A percentile compares a stretch with the other conserved stretches of the same genome.
Evolutionary conservation across 1,139 yeast genomes (phyloP).

Genomic region (Diutina sp.): DNA sequence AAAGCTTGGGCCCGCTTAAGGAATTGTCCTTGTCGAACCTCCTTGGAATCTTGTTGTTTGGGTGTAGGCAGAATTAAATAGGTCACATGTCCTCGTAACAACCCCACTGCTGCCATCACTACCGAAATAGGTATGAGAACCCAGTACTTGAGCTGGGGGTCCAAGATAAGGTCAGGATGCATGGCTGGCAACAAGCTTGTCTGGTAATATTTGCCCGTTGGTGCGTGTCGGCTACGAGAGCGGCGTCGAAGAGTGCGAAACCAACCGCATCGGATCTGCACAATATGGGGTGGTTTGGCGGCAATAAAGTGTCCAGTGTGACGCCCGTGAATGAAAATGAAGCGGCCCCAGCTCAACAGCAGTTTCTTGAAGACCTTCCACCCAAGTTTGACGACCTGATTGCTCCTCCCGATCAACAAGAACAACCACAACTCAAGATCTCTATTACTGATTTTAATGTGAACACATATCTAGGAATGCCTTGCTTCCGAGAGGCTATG

Average conservation of each 20-base stretch:
- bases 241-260: background rate
- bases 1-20: slow-evolving; percentile 45
- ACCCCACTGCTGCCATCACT: slow-evolving; percentile 86
- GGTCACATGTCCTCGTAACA: slow-evolving; percentile 61
- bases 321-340: background rate
- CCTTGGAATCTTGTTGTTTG: slow-evolving; percentile 37
- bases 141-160: slow-evolving; percentile 81
- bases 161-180: slow-evolving; percentile 23
- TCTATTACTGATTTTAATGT: slow-evolving; percentile 41
- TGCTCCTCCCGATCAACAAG: slow-evolving; percentile 9
- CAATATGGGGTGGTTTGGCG: slow-evolving; percentile 1
- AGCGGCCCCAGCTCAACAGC: background rate
- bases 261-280: background rate
- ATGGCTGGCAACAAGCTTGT: background rate
- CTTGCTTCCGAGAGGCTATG: slow-evolving; percentile 86
- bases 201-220: background rate
- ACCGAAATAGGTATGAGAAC: slow-evolving; percentile 80
- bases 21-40: slow-evolving; percentile 26
- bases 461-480: slow-evolving; percentile 47
- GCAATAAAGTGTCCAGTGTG: background rate
- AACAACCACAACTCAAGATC: slow-evolving; percentile 19
- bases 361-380: slow-evolving; percentile 16
- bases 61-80: slow-evolving; percentile 45
- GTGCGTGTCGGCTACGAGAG: background rate
- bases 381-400: slow-evolving; percentile 33